Conservation (phyloP, 768 basidiomycete genomes). For the Candolleomyces aberdarensis region DNA sequence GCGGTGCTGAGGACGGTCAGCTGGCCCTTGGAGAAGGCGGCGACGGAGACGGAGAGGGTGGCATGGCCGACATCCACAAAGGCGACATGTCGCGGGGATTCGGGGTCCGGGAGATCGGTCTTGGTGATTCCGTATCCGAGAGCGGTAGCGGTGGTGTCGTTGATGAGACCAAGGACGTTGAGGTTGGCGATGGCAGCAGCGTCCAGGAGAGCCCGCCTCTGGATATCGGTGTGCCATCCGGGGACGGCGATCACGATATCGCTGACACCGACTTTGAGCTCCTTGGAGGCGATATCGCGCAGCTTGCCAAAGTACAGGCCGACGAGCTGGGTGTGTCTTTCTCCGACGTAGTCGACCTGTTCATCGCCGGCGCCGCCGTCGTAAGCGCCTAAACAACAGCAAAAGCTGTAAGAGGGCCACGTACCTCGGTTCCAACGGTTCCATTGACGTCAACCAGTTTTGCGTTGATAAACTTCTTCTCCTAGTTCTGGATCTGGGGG, state of each 20-base stretch:
- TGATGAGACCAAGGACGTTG: slow-evolving; percentile 91
- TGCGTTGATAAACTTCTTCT: slow-evolving; percentile 91
- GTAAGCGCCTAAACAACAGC: slow-evolving; percentile 2
- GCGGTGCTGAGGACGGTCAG: slow-evolving; percentile 84
- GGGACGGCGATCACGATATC: slow-evolving; percentile 97
- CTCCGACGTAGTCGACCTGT: slow-evolving; percentile 88
- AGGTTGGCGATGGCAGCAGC: slow-evolving; percentile 88
- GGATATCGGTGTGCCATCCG: slow-evolving; percentile 94
- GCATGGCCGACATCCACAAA: slow-evolving; percentile 98
- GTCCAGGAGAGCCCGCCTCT: slow-evolving; percentile 86
- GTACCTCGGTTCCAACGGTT: slow-evolving; percentile 81
- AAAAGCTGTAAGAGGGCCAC: slow-evolving; percentile 30
- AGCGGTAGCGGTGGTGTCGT: slow-evolving; percentile 94
- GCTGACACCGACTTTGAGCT: slow-evolving; percentile 83
- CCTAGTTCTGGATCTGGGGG: slow-evolving; percentile 75
- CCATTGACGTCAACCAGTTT: slow-evolving; percentile 82
- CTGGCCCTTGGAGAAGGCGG: slow-evolving; percentile 93
- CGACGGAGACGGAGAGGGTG: slow-evolving; percentile 79
- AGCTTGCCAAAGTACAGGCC: slow-evolving; percentile 89
- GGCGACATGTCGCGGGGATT: slow-evolving; percentile 79
- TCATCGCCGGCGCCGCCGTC: slow-evolving; percentile 1
- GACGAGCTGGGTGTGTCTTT: slow-evolving; percentile 84
- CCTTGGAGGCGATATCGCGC: slow-evolving; percentile 78
- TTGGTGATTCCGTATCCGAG: slow-evolving; percentile 99
- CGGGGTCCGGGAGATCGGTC: slow-evolving; percentile 86